These are phyloP conservation scores for Ophidiomyces ophidiicola DNA, from an alignment of 2,329 filamentous ascomycete species.

Conservation along the genomic window DNA sequence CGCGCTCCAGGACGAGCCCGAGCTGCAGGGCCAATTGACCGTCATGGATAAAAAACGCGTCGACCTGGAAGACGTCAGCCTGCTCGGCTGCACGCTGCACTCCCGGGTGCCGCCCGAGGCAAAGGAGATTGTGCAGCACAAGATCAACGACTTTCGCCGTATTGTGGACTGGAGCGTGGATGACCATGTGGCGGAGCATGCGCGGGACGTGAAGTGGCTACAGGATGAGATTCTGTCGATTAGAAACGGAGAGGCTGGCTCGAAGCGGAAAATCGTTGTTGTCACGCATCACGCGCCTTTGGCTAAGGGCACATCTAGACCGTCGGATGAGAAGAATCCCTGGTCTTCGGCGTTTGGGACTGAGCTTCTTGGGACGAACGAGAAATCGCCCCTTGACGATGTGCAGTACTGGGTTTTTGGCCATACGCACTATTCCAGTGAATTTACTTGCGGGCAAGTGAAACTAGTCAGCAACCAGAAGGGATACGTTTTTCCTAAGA, in stretches of 20 bases:
- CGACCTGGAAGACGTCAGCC: constrained; percentile 27
- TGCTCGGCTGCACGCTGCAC: constrained; percentile 47
- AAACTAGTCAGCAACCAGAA: constrained; percentile 32
- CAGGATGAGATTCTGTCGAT: constrained; percentile 24
- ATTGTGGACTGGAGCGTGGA: constrained; percentile 41
- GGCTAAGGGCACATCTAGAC: constrained; percentile 36
- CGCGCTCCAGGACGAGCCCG: constrained; percentile 16
- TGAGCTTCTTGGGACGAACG: constrained; percentile 3
- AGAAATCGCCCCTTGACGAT: constrained; percentile 7
- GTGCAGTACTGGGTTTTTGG: constrained; percentile 31
- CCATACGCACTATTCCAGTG: constrained; percentile 31
- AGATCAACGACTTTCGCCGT: constrained; percentile 42
- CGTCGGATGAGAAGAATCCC: constrained; percentile 37
- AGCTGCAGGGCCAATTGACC: constrained; percentile 14
- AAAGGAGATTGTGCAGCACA: constrained; percentile 29
- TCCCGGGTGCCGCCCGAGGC: constrained; percentile 36
- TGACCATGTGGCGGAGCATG: constrained; percentile 39
- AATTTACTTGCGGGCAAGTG: constrained; percentile 25
- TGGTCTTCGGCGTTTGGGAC: constrained; percentile 37
- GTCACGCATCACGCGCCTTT: constrained; percentile 46
- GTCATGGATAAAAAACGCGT: constrained; percentile 18
- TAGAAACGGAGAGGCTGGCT: background rate
- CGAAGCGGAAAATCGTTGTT: constrained; percentile 30
- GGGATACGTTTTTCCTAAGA: constrained; percentile 21
- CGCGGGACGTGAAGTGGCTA: constrained; percentile 41